Conservation (phyloP, 495 filamentous ascomycete genomes). For the Glonium stellatum region DNA sequence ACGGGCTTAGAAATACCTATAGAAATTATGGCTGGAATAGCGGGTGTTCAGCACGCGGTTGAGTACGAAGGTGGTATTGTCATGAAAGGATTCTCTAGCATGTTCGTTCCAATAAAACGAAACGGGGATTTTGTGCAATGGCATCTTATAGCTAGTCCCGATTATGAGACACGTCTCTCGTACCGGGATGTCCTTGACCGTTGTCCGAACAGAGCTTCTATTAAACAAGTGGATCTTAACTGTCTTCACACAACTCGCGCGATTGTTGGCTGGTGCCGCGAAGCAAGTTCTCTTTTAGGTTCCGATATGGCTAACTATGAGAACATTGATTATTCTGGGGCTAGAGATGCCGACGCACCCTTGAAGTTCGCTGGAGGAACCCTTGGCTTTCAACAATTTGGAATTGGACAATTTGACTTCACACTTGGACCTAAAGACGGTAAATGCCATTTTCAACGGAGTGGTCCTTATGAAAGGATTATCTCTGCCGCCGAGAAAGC, state of each 20-base stretch:
- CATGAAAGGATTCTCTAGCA: constrained; percentile 26
- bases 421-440: constrained; percentile 28
- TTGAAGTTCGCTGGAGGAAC: constrained; percentile 12
- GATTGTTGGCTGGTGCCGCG: constrained; percentile 28
- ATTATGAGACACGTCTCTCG: constrained; percentile 11
- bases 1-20: constrained; percentile 25
- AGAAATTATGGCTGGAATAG: constrained; percentile 23
- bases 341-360: background rate
- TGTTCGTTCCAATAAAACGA: constrained; percentile 22
- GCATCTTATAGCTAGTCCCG: constrained; percentile 21
- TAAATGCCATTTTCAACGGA: constrained; percentile 11
- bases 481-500: constrained; percentile 18
- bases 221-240: constrained; percentile 11
- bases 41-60: constrained; percentile 20
- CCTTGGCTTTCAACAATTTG: constrained; percentile 21
- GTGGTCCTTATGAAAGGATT: constrained; percentile 18
- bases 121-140: constrained; percentile 25
- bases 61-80: constrained; percentile 27
- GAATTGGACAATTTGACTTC: constrained; percentile 15
- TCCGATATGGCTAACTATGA: constrained; percentile 9
- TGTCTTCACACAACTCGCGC: constrained; percentile 16
- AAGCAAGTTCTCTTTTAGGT: constrained; percentile 10
- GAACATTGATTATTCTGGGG: constrained; percentile 28
- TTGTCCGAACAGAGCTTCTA: constrained; percentile 4
- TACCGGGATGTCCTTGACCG: constrained; percentile 15